Percentiles rank a stretch among this genome's conserved stretches.
Evolutionary conservation across 1,284 basidiomycete genomes (phyloP).

Genomic region (Ustilago bromivora): DNA sequence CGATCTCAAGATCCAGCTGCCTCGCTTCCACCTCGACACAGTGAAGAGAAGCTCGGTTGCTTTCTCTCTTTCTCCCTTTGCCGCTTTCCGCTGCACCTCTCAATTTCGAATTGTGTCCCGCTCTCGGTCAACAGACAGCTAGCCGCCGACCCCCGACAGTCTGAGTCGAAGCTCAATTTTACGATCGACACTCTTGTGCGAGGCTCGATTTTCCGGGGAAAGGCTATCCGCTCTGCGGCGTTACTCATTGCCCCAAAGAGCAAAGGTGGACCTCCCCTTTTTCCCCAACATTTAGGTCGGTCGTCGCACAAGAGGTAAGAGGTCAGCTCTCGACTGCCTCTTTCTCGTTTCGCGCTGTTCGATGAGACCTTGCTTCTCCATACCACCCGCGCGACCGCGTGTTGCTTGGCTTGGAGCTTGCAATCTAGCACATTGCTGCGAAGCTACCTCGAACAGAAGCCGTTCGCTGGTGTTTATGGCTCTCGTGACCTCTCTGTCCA

Average conservation of each 20-base stretch:
- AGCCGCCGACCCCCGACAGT: not conserved
- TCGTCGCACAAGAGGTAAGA: not conserved
- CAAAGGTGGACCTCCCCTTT: not conserved
- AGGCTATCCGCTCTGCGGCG: not conserved
- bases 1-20: conserved; percentile 7
- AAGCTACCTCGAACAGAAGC: not conserved
- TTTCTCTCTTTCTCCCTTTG: not conserved
- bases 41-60: not conserved
- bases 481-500: conserved; percentile 5
- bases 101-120: conserved; percentile 10
- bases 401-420: not conserved
- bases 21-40: conserved; percentile 9
- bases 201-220: conserved; percentile 7
- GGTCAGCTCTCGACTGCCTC: not conserved
- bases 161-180: conserved; percentile 1
- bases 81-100: not conserved
- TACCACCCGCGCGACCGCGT: not conserved
- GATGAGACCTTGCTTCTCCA: not conserved
- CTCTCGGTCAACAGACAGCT: conserved; percentile 2
- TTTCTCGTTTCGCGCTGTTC: not conserved
- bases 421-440: not conserved
- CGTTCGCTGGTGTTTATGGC: not conserved
- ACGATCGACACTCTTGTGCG: not conserved
- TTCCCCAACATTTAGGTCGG: not conserved
- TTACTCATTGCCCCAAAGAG: not conserved